Evolutionary conservation across 306 rosid genomes (phyloP), one percentile per base, ranked within the genome.

Genomic region (Rosa rugosa): DNA sequence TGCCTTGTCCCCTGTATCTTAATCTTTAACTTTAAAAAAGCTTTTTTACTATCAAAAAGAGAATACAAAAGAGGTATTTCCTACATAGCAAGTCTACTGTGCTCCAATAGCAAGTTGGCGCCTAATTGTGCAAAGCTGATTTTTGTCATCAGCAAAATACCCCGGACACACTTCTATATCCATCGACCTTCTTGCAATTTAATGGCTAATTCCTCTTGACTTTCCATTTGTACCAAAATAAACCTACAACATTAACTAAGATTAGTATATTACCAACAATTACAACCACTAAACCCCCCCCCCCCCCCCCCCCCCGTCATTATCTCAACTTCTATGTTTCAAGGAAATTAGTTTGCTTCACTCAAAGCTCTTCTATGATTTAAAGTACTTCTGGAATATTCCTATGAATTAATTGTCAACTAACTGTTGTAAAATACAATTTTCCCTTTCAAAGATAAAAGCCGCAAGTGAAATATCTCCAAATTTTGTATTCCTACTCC

Each of bases 391-490:
- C 60, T 40, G 1, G 5, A 73, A 36, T 41, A 54, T 51, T 36
- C 49, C 36, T n/a, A 51, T 72, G 12, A 31, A 49, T 50, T 11
- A 53, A 53, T 20, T 36, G 49, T 36, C 57, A 72, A 27, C 23
- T 8, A 38, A 72, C 42, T 7, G 5, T 72, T 13, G 40, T n/a
- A 36, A 13, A 34, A 73, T 73, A 56, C 67, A 73, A 40, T 20
- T 22, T 3, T 36, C 77, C 77, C 77, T 8, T 41, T 56, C 77
- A 72, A 49, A 51, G 44, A 34, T 16, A 23, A 22, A 69, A 45
- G 56, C 8, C 13, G 4, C 74, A 45, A 45, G 49, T 70, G 57
- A 11, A 45, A 70, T 42, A 23, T 64, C 18, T 11, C 5, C 69
- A 5, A 12, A 64, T 3, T 60, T 23, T 44, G n/a, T 14, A 69